Percentiles rank a stretch among this genome's conserved stretches.
phyloP scores from a whole-genome alignment of 306 rosid genomes.

The Cucurbita maxima region DNA sequence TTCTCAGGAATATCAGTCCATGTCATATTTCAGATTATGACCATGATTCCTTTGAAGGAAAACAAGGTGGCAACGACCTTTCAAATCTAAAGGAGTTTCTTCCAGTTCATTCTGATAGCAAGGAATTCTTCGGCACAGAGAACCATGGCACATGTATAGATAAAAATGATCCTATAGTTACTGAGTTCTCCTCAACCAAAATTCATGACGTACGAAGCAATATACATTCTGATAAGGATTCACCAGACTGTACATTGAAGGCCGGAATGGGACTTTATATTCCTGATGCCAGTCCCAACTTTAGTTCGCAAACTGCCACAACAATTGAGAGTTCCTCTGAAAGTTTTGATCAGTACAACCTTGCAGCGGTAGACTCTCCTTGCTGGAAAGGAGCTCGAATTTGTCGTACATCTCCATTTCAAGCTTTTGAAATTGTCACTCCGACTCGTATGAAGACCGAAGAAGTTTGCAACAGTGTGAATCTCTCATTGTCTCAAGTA shows the following conservation, averaged over 20 bases:
- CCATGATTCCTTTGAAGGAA: conserved; percentile 16
- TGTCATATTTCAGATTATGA: conserved; percentile 18
- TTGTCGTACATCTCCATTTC: conserved; percentile 29
- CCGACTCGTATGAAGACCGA: conserved; percentile 20
- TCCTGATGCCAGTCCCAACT: conserved; percentile 21
- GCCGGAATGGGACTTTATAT: conserved; percentile 22
- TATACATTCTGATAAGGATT: conserved; percentile 14
- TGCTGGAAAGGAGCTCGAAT: conserved; percentile 88
- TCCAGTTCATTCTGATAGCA: conserved; percentile 14
- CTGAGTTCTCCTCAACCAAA: conserved; percentile 17
- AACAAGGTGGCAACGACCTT: conserved; percentile 17
- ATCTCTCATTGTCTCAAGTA: conserved; percentile 22
- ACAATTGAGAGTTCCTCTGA: conserved; percentile 37
- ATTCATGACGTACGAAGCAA: conserved; percentile 22
- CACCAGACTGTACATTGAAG: conserved; percentile 20
- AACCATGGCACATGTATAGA: conserved; percentile 31
- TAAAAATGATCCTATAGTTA: conserved; percentile 22
- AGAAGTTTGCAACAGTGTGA: conserved; percentile 17
- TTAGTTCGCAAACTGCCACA: conserved; percentile 28
- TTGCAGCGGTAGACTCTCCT: conserved; percentile 82
- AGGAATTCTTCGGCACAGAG: conserved; percentile 21
- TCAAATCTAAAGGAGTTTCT: conserved; percentile 15
- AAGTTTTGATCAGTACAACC: conserved; percentile 44
- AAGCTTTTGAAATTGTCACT: conserved; percentile 17
- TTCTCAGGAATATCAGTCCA: conserved; percentile 17